Evolutionary conservation across 2,329 filamentous ascomycete genomes (phyloP).

Genomic region (Colletotrichum paranaense): DNA sequence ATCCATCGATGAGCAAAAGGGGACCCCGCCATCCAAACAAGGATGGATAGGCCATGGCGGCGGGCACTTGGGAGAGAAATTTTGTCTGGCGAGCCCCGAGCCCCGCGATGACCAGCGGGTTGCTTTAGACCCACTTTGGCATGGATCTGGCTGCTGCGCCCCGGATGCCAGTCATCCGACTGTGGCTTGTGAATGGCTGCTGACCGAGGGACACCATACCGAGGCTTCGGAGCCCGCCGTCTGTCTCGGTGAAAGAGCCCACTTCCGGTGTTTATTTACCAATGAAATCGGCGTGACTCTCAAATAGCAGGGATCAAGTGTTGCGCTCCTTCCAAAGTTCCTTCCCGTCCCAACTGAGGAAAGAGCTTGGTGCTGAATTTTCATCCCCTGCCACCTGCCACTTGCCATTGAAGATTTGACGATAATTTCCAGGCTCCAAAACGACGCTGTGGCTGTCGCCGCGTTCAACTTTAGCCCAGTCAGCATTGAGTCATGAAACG

Average conservation of each 20-base stretch:
- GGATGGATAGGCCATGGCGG: slow-evolving; percentile 2
- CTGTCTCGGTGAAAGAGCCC: background rate
- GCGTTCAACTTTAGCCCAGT: background rate
- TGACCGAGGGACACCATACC: background rate
- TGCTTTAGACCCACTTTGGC: background rate
- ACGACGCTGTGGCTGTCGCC: background rate
- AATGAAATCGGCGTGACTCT: background rate
- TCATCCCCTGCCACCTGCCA: background rate
- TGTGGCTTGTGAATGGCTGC: slow-evolving; percentile 19
- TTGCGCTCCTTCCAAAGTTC: slow-evolving; percentile 10
- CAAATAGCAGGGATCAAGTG: background rate
- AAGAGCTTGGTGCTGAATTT: slow-evolving; percentile 19
- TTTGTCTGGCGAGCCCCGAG: slow-evolving; percentile 32
- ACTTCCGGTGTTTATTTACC: rapidly evolving
- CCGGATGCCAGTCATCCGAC: slow-evolving; percentile 16
- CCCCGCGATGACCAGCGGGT: slow-evolving; percentile 1
- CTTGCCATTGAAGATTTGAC: background rate
- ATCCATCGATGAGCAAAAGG: background rate
- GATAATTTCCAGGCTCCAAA: slow-evolving; percentile 21
- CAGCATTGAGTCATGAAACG: background rate
- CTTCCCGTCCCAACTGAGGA: background rate
- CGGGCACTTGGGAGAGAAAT: slow-evolving; percentile 9
- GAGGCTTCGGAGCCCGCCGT: slow-evolving; percentile 23
- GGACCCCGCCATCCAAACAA: slow-evolving; percentile 18
- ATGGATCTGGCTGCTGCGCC: slow-evolving; percentile 14